Percentiles rank a stretch among this genome's conserved stretches.
Conservation (phyloP, 345 rosid species). For the Corchorus olitorius region DNA sequence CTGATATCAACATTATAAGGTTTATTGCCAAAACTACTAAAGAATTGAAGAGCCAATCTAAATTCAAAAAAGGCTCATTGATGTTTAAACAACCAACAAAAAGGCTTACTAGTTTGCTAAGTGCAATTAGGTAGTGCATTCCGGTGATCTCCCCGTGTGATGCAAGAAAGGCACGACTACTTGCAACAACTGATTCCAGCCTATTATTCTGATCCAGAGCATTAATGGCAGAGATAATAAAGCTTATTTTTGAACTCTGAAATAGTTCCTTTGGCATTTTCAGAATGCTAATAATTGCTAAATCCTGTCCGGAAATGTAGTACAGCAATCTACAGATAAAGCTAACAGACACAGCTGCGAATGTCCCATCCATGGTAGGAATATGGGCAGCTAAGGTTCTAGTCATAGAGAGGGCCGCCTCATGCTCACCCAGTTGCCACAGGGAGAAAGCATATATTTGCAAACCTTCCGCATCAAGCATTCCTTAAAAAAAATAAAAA, state of each 20-base stretch:
- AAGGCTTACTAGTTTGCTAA: conserved; percentile 69
- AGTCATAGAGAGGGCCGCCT: conserved; percentile 61
- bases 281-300: conserved; percentile 65
- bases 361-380: conserved; percentile 55
- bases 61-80: neutral
- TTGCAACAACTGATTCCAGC: conserved; percentile 64
- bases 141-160: conserved; percentile 59
- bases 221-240: conserved; percentile 68
- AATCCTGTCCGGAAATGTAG: conserved; percentile 71
- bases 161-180: conserved; percentile 46
- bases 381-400: conserved; percentile 60
- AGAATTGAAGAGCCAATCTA: neutral
- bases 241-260: conserved; percentile 67
- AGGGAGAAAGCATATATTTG: conserved; percentile 83
- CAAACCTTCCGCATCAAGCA: conserved; percentile 70
- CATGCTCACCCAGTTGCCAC: conserved; percentile 79
- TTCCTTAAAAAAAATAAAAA: conserved; percentile 42
- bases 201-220: conserved; percentile 71
- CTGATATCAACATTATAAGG: conserved; percentile 7
- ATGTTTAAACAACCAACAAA: conserved; percentile 19
- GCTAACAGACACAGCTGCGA: conserved; percentile 66
- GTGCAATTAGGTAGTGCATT: conserved; percentile 80
- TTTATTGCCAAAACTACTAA: conserved; percentile 6
- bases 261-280: conserved; percentile 77
- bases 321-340: conserved; percentile 82